Conservation (phyloP, 2,329 filamentous ascomycete genomes). For the Cytospora chrysosperma region DNA sequence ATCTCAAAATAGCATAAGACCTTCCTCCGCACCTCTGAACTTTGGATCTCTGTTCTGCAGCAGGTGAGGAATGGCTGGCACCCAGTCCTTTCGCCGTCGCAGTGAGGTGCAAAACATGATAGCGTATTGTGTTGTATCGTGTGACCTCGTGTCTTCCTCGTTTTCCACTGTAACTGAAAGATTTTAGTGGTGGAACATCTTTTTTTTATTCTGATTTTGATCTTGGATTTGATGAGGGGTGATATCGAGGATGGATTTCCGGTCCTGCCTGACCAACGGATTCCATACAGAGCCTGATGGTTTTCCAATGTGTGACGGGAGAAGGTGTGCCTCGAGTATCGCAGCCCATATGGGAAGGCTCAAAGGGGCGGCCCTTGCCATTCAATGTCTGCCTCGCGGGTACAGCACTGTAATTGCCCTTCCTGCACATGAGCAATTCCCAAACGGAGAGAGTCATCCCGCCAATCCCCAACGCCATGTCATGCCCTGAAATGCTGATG, state of each 20-base stretch:
- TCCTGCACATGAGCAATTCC: background rate
- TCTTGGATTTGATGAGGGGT: slow-evolving; percentile 10
- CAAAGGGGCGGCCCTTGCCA: background rate
- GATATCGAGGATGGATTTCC: background rate
- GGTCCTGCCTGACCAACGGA: background rate
- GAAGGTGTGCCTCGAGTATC: background rate
- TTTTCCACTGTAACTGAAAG: background rate
- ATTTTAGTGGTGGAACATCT: background rate
- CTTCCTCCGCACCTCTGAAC: slow-evolving; percentile 27
- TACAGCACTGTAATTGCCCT: background rate
- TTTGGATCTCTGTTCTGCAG: slow-evolving; percentile 25
- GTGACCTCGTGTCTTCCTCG: background rate
- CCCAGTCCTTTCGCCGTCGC: slow-evolving; percentile 39
- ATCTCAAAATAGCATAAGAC: background rate
- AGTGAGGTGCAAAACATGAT: slow-evolving; percentile 42
- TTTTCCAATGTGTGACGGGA: background rate
- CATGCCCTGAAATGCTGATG: too few relatives aligned
- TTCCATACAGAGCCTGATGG: background rate
- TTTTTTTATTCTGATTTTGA: background rate
- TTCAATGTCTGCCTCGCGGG: background rate
- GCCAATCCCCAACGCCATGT: background rate
- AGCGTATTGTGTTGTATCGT: background rate
- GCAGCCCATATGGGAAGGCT: slow-evolving; percentile 1
- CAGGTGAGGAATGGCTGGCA: slow-evolving; percentile 32
- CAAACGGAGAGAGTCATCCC: background rate